Percentiles rank a stretch among this genome's conserved stretches.
Evolutionary conservation across 176 grass and related monocot genomes (phyloP).

Genomic region (Musa beccarii): DNA sequence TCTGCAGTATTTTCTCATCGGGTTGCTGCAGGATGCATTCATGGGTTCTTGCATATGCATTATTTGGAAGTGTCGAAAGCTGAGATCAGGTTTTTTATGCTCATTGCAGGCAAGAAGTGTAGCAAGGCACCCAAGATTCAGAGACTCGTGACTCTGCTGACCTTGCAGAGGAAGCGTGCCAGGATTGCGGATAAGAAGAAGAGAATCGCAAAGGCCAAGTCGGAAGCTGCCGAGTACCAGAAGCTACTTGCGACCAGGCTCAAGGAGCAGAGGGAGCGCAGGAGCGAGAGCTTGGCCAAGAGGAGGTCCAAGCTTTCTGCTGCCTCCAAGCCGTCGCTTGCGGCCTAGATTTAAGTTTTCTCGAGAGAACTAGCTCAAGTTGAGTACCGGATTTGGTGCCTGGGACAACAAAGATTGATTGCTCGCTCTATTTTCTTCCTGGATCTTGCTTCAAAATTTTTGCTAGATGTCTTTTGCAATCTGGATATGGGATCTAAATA

Average conservation of each 20-base stretch:
- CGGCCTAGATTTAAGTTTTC: not conserved
- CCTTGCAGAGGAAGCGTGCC: conserved; percentile 71
- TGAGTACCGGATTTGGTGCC: too few species aligned
- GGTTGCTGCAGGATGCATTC: too few species aligned
- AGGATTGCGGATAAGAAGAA: conserved; percentile 95
- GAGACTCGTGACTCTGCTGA: conserved; percentile 76
- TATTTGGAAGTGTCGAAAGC: too few species aligned
- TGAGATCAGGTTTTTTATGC: not conserved
- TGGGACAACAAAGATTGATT: too few species aligned
- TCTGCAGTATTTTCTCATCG: too few species aligned
- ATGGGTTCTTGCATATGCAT: too few species aligned
- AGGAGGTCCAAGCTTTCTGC: conserved; percentile 77
- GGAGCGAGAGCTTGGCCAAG: conserved; percentile 89
- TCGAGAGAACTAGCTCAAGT: too few species aligned
- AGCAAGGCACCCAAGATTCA: conserved; percentile 99
- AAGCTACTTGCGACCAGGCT: conserved; percentile 78
- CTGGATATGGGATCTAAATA: too few species aligned
- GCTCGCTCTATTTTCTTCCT: too few species aligned
- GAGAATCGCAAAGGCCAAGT: conserved; percentile 72
- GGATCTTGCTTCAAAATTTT: too few species aligned
- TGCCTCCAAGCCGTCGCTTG: conserved; percentile 36
- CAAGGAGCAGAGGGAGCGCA: conserved; percentile 74
- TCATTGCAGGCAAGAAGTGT: conserved; percentile 64
- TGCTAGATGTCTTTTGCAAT: too few species aligned
- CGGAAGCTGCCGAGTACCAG: conserved; percentile 90